Evolutionary conservation across 2,329 filamentous ascomycete genomes (phyloP).

Genomic region (Venturia effusa): DNA sequence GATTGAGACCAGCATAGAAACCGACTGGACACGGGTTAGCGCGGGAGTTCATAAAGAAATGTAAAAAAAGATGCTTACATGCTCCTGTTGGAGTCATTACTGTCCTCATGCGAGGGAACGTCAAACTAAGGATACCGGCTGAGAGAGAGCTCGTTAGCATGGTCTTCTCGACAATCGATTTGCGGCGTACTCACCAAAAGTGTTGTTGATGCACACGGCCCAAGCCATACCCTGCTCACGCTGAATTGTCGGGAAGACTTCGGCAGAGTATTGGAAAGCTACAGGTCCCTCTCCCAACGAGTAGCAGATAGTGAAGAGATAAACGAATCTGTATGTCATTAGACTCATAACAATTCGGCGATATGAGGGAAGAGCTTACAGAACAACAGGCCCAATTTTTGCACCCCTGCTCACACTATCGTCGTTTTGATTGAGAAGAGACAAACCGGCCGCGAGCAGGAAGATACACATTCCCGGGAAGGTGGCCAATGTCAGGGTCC

Average conservation of each 20-base stretch:
- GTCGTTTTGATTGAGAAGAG: conserved; percentile 19
- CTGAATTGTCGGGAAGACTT: conserved; percentile 34
- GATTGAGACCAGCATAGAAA: conserved; percentile 46
- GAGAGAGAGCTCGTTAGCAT: conserved; percentile 2
- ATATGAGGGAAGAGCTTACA: conserved; percentile 12
- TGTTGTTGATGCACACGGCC: conserved; percentile 46
- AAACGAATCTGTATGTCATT: conserved; percentile 23
- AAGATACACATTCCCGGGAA: conserved; percentile 20
- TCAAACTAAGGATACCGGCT: conserved; percentile 36
- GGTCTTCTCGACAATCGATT: not conserved
- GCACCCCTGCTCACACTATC: conserved; percentile 14
- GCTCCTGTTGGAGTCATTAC: conserved; percentile 41
- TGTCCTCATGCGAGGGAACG: conserved; percentile 39
- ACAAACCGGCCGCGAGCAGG: conserved; percentile 28
- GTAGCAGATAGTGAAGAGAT: conserved; percentile 43
- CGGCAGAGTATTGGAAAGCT: conserved; percentile 32
- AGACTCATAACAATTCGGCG: not conserved
- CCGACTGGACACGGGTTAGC: conserved; percentile 28
- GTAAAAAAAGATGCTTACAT: not conserved
- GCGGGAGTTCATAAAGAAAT: not conserved
- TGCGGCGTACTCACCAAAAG: conserved; percentile 38
- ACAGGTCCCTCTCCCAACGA: conserved; percentile 33
- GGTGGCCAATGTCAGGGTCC: conserved; percentile 30
- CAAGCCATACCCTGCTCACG: conserved; percentile 31
- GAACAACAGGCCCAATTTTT: conserved; percentile 24